phyloP scores from a whole-genome alignment of 257 asterid species.

The Coffea canephora region DNA sequence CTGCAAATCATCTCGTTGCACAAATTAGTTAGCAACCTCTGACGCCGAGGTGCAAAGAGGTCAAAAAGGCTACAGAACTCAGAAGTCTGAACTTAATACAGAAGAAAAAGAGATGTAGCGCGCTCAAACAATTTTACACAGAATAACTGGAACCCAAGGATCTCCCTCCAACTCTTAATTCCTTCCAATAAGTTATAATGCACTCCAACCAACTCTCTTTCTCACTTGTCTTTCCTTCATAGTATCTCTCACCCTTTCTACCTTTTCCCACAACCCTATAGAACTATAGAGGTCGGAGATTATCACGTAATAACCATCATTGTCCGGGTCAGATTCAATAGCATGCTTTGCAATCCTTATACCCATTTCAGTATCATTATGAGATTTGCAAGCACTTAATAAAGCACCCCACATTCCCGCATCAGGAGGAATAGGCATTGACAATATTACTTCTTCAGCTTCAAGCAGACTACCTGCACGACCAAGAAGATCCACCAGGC shows the following conservation, averaged over 20 bases:
- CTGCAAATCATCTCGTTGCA: not conserved
- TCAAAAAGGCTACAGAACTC: not conserved
- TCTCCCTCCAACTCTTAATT: not conserved
- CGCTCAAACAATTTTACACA: not conserved
- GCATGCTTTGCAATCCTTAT: conserved; percentile 72
- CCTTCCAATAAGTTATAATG: conserved; percentile 30
- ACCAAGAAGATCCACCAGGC: conserved; percentile 76
- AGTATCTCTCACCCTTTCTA: conserved; percentile 46
- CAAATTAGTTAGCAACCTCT: not conserved
- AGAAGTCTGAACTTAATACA: not conserved
- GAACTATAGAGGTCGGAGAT: conserved; percentile 65
- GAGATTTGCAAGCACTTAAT: conserved; percentile 68
- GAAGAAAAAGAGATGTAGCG: not conserved
- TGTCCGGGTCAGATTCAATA: conserved; percentile 67
- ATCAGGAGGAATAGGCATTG: conserved; percentile 69
- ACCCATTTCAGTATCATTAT: conserved; percentile 55
- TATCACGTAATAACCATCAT: conserved; percentile 68
- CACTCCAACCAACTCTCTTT: conserved; percentile 78
- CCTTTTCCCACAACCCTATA: conserved; percentile 73
- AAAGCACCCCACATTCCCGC: conserved; percentile 76
- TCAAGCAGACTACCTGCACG: conserved; percentile 57
- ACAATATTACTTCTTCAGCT: conserved; percentile 60
- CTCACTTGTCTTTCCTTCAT: conserved; percentile 60
- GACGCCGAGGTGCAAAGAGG: not conserved
- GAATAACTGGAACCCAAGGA: not conserved